Base-by-base conservation (phyloP, 345 rosid species). In the Rubroshorea leprosula region DNA sequence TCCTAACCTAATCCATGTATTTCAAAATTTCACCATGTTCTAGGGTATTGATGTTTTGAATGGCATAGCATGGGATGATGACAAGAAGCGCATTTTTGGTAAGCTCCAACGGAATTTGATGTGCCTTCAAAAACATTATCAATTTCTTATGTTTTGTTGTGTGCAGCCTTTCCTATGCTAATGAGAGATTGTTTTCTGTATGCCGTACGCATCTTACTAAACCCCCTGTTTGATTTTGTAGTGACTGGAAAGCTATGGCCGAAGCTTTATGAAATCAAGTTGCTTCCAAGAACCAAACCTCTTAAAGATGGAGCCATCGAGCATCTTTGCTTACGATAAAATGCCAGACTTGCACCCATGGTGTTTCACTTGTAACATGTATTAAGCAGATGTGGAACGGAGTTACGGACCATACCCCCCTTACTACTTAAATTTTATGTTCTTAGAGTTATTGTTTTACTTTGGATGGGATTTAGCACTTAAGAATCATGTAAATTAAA, bases 161-260 rank as follows among this genome's bases (percentile, higher is more conserved):
- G n/a, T n/a, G n/a, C 41, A 3, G 41, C 41, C 41, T 35, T 2
- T 8, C 41, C 12, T 13, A 8, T 35, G 41, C 41, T n/a, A n/a
- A 35, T 35, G 1, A 35, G 31, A 27, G 8, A 27, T 27, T 4
- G 31, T 27, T 27, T 8, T 4, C 8, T 27, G 31, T 3, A 8
- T 3, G 31, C 31, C 4, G 8, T 27, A 27, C 8, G 31, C 31
- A 27, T 27, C 8, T 27, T 35, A 44, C 18, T 44, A 15, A 35
- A 39, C 38, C 8, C 21, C 6, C 7, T 18, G 1, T 19, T 16
- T 13, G n/a, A n/a, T n/a, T 51, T 53, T 74, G 68, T 79, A 89
- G 98, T 92, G 68, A 92, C 97, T 0, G 97, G 98, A 57, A 92
- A 86, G 67, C 62, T 72, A 0, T 86, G 96, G 97, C 97, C 95